Evolutionary conservation across 371 early-diverging fungal genomes (phyloP), one percentile per base, ranked within the genome.

Genomic region (Rhizopus delemar): DNA sequence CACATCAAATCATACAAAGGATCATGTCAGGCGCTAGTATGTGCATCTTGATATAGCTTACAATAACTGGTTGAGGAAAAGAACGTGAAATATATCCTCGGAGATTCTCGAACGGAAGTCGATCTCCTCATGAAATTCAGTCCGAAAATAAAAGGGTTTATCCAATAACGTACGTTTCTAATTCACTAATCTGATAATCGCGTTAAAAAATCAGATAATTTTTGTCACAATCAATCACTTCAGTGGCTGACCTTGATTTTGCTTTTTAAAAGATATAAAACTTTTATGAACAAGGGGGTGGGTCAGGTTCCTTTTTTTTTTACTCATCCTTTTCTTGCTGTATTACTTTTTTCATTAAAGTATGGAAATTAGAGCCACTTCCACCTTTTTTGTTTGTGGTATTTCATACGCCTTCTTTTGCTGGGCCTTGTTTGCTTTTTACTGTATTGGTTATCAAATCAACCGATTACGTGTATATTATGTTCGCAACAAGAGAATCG

Each of bases 361-460:
- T 8, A 48, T 48, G 48, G 12, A 48, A 9, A 41, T 69, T 16
- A 41, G 56, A 39, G 41, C 57, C 15, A 67, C 53, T 2, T 51
- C 53, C 3, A 56, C 45, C 29, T 71, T 71, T 52, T 62, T 59
- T 15, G 35, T 53, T n/a, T 43, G 51, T n/a, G 73, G 70, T n/a
- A 69, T 69, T 32, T 48, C 61, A 1, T 79, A 79, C 52, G 71
- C 74, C 13, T 57, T 76, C 39, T 65, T 72, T 41, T 76, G 70
- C 34, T 79, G 80, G 80, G 69, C 63, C 28, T 35, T 74, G 15
- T 79, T 79, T 50, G 50, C 71, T 11, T 8, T 74, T 5, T 79
- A 79, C 52, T 79, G 77, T 41, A 65, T 74, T 5, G 55, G 57
- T 4, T 66, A 72, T 46, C 80, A 79, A 51, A 34, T 70, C 7